Evolutionary conservation across 768 basidiomycete genomes (phyloP).

Genomic region (Podaxis rugospora): DNA sequence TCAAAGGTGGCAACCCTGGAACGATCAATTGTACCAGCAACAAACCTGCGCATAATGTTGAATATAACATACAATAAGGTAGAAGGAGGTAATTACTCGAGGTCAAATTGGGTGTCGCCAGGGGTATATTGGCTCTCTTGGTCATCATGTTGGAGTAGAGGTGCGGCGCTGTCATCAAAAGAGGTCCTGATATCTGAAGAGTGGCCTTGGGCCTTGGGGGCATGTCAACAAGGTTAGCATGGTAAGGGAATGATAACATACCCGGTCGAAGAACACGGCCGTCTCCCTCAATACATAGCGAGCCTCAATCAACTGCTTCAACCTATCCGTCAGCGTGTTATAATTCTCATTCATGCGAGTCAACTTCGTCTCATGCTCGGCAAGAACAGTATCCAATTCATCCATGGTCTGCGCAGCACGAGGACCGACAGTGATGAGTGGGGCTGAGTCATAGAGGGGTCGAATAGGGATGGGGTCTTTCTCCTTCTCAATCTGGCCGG

Average conservation of each 20-base stretch:
- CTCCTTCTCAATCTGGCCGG: conserved; percentile 80
- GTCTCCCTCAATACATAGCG: conserved; percentile 94
- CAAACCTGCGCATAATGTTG: conserved; percentile 54
- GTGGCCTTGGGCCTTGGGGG: conserved; percentile 66
- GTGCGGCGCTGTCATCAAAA: conserved; percentile 88
- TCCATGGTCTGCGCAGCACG: conserved; percentile 92
- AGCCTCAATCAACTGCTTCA: conserved; percentile 87
- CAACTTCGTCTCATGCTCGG: conserved; percentile 82
- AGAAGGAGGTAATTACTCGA: conserved; percentile 58
- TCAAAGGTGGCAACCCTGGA: conserved; percentile 90
- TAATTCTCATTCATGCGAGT: conserved; percentile 92
- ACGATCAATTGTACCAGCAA: conserved; percentile 95
- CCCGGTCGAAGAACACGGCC: conserved; percentile 92
- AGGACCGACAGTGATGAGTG: conserved; percentile 86
- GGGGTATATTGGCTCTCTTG: conserved; percentile 59
- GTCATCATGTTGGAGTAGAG: conserved; percentile 89
- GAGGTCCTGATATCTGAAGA: conserved; percentile 80
- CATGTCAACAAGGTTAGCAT: conserved; percentile 9
- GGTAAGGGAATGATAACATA: conserved; percentile 23
- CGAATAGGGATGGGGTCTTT: conserved; percentile 79
- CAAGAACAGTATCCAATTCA: conserved; percentile 83
- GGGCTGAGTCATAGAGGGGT: conserved; percentile 81
- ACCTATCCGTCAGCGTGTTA: conserved; percentile 80
- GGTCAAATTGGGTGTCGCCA: conserved; percentile 64
- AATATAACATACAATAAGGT: conserved; percentile 3